phyloP scores from a whole-genome alignment of 805 yeast genomes.

The Yarrowia alimentaria region DNA sequence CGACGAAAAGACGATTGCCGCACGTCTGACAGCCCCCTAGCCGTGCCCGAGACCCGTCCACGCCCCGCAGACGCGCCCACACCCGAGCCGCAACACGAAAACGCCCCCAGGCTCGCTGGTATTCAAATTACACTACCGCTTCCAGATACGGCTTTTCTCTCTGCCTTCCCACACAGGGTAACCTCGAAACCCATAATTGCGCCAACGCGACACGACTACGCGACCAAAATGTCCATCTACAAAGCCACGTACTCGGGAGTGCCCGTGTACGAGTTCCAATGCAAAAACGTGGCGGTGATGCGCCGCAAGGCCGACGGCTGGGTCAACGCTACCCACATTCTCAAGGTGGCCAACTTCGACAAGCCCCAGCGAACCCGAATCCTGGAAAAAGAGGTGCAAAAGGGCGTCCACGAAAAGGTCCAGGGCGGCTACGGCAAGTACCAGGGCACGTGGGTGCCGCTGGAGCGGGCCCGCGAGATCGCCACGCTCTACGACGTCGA shows the following conservation, averaged over 20 bases:
- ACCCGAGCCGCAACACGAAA: too few relatives aligned
- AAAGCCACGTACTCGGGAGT: slow-evolving; percentile 47
- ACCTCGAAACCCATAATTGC: slow-evolving; percentile 21
- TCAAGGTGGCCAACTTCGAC: slow-evolving; percentile 72
- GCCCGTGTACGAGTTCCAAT: slow-evolving; percentile 51
- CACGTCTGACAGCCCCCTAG: too few relatives aligned
- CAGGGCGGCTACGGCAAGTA: slow-evolving; percentile 75
- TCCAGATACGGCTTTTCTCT: slow-evolving; percentile 2
- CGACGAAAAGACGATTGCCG: too few relatives aligned
- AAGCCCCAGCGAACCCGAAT: slow-evolving; percentile 61
- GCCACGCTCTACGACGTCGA: slow-evolving; percentile 65
- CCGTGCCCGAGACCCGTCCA: too few relatives aligned
- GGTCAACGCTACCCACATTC: slow-evolving; percentile 95
- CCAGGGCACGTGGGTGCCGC: slow-evolving; percentile 96
- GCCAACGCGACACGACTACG: slow-evolving; percentile 28
- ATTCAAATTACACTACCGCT: neutral
- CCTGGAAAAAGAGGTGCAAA: slow-evolving; percentile 61
- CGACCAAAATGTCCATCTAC: slow-evolving; percentile 36
- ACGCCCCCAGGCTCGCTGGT: too few relatives aligned
- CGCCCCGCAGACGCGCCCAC: too few relatives aligned
- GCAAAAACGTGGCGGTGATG: slow-evolving; percentile 78
- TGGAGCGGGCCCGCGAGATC: slow-evolving; percentile 66
- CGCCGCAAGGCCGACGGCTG: slow-evolving; percentile 87
- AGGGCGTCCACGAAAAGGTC: slow-evolving; percentile 64
- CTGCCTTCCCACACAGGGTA: slow-evolving; percentile 2